Evolutionary conservation across 768 basidiomycete species (phyloP), one percentile per base, ranked within the genome.

Genomic region (Russula sp.): DNA sequence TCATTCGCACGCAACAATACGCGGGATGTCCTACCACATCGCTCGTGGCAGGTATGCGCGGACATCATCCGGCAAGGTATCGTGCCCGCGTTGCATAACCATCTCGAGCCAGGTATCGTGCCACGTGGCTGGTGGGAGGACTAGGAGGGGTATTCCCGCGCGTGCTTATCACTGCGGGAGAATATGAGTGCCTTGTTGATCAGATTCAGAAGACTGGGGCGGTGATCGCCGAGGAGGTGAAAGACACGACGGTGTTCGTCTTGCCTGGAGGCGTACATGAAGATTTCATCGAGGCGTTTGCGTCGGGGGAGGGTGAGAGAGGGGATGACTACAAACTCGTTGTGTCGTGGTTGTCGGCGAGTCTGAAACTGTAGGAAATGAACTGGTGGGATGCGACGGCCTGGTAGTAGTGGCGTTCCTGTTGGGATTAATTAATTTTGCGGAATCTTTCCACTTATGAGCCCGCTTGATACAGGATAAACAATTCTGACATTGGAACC

Each of bases 221-320:
- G n/a, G 44, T 13, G 34, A 62, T 63, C 20, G 26, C 42, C 14
- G 36, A 51, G 44, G 34, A 49, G 48, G 64, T 13, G 24, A 50
- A 7, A 10, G 56, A 63, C 10, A 62, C 44, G 34, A 59, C 50
- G 50, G 4, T 54, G 38, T 57, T 57, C 9, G 34, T 57, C 5
- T 9, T 57, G 26, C 55, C 59, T 44, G 44, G 56, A 28, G 61
- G 64, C 16, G 55, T 65, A 49, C 64, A 63, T 57, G 64, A 63
- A 18, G 64, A 65, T 51, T 63, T 65, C 5, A 53, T 57, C 0
- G 14, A 8, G 3, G 55, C 46, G 6, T 63, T 63, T 36, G 40
- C 20, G 7, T 9, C 49, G n/a, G 61, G 55, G 0, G 61, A 56
- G 34, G 64, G 61, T 22, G n/a, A 6, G 40, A 42, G 61, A 26